Conservation (phyloP, 2,329 filamentous ascomycete species). For the Tolypocladium pustulatum region DNA sequence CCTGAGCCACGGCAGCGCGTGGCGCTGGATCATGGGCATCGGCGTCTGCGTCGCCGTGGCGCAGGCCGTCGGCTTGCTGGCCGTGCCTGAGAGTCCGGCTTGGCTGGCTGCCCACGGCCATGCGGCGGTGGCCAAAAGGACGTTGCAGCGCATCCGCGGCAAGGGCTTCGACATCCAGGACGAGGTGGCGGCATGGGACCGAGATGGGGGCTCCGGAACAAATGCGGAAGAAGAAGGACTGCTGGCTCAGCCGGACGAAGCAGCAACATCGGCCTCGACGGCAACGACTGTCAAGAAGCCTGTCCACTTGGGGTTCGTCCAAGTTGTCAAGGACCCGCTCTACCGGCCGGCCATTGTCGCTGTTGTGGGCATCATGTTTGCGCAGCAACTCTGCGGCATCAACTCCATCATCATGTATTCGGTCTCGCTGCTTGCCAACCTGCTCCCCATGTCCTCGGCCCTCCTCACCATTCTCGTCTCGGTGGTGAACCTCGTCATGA, state of each 20-base stretch:
- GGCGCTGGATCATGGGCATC: conserved; percentile 72
- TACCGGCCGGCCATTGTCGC: conserved; percentile 69
- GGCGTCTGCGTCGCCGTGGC: conserved; percentile 58
- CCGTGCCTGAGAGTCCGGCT: conserved; percentile 78
- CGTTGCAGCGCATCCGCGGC: conserved; percentile 69
- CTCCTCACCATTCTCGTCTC: conserved; percentile 83
- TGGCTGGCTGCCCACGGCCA: conserved; percentile 69
- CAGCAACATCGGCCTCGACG: conserved; percentile 3
- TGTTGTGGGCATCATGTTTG: conserved; percentile 82
- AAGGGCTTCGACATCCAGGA: conserved; percentile 56
- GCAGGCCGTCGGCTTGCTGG: conserved; percentile 59
- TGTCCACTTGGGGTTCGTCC: conserved; percentile 46
- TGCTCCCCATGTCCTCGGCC: conserved; percentile 73
- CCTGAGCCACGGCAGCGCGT: conserved; percentile 65
- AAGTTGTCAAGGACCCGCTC: conserved; percentile 55
- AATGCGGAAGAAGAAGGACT: conserved; percentile 61
- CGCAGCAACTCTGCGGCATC: conserved; percentile 87
- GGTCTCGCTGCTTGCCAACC: conserved; percentile 71
- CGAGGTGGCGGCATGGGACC: conserved; percentile 57
- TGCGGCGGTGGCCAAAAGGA: conserved; percentile 49
- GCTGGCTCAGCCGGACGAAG: conserved; percentile 29
- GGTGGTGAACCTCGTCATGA: conserved; percentile 74
- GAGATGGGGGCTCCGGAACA: conserved; percentile 21
- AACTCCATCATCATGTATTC: conserved; percentile 99
- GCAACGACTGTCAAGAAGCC: conserved; percentile 6